A percentile compares a stretch with the other conserved stretches of the same genome.
Evolutionary conservation across 2,329 filamentous ascomycete species (phyloP).

Genomic region (Aspergillus floridensis): DNA sequence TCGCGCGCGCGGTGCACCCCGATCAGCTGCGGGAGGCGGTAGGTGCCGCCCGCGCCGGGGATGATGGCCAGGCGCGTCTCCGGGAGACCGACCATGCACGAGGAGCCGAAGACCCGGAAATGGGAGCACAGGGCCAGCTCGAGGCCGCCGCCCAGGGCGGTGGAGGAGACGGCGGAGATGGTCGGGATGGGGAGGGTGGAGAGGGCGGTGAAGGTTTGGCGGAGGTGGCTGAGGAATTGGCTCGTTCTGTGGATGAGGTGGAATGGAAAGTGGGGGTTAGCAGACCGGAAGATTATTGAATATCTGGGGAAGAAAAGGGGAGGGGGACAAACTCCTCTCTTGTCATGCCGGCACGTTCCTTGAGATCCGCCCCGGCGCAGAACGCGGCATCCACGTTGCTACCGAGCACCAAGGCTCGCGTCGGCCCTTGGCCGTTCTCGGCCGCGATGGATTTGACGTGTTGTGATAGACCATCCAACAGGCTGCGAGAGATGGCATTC

Average conservation of each 20-base stretch:
- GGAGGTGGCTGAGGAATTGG: constrained; percentile 73
- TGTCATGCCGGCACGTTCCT: constrained; percentile 76
- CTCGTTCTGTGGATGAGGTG: constrained; percentile 60
- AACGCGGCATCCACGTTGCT: constrained; percentile 85
- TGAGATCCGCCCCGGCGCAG: constrained; percentile 92
- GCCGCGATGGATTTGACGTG: constrained; percentile 70
- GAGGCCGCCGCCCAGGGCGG: constrained; percentile 88
- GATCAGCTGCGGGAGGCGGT: constrained; percentile 77
- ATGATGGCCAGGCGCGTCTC: constrained; percentile 93
- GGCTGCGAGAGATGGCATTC: constrained; percentile 82
- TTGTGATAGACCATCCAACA: constrained; percentile 68
- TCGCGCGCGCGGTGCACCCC: constrained; percentile 81
- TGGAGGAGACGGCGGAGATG: constrained; percentile 79
- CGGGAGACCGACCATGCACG: constrained; percentile 75
- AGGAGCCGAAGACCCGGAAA: constrained; percentile 81
- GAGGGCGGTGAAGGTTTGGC: constrained; percentile 71
- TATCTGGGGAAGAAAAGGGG: background rate
- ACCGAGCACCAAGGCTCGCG: constrained; percentile 77
- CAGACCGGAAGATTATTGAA: background rate
- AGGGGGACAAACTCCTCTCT: constrained; percentile 64
- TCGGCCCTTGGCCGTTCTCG: constrained; percentile 58
- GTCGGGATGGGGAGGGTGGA: constrained; percentile 80
- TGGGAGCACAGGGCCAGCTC: constrained; percentile 88
- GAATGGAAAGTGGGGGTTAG: background rate
- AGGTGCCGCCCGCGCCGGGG: constrained; percentile 89